Base-by-base conservation (phyloP, 345 rosid species). In the Anacardium occidentale region DNA sequence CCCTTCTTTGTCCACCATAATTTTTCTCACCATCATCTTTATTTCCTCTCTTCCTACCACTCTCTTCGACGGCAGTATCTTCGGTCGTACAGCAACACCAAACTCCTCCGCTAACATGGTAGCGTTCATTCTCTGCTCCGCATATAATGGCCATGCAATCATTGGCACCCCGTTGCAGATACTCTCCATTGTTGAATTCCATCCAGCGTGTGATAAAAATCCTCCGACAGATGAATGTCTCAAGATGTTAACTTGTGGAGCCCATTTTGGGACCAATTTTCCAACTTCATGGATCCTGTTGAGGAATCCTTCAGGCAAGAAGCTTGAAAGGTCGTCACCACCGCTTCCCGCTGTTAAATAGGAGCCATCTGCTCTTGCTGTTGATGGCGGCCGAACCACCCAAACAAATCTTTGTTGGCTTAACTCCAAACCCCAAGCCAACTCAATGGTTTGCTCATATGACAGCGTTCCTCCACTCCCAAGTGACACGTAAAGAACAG, bases 401-500 rank as follows among this genome's bases (percentile, higher is more conserved):
- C 93, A 90, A 3, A 90, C 66, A 50, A 89, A 92, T 26, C 88
- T 76, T 56, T 85, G 88, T 34, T 76, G 73, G 68, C 93, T 85
- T 50, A 84, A 47, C 76, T 92, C 92, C 69, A 92, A 69, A 7
- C 91, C 92, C 79, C 75, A 88, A 11, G 97, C 92, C 18, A 92
- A 62, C 78, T 92, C 91, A 0, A 29, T 64, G 10, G 80, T 75
- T 72, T 92, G 93, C 59, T 84, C 81, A 0, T 62, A 7, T 2
- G 96, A 76, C 48, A 85, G 51, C 10, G 85, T 82, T 17, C 96
- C 96, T 17, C 96, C 91, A 34, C 93, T 92, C 8, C 97, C 97
- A 53, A 90, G 82, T 10, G 88, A 87, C 34, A 92, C 89, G 42
- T 77, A 88, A 62, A 90, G 18, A 15, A 87, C 96, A 10, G 93